phyloP scores from a whole-genome alignment of 2,329 filamentous ascomycete species.

The Rutstroemia sp. region DNA sequence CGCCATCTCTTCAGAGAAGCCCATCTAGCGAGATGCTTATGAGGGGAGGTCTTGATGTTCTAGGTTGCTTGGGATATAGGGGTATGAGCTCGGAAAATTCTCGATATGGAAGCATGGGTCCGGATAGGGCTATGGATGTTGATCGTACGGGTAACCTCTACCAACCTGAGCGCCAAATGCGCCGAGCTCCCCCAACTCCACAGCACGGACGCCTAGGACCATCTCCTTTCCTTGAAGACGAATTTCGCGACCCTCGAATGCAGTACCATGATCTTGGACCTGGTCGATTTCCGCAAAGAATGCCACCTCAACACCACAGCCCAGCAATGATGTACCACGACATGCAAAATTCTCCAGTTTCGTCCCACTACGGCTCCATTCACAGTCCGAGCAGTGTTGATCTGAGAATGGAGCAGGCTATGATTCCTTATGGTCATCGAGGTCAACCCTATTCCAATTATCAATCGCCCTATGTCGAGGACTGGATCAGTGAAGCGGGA shows the following conservation, averaged over 20 bases:
- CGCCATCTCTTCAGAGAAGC: background rate
- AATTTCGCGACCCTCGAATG: background rate
- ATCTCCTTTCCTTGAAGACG: background rate
- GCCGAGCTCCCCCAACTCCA: background rate
- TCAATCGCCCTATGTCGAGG: constrained; percentile 6
- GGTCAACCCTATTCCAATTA: background rate
- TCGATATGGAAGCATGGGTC: background rate
- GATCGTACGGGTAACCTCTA: background rate
- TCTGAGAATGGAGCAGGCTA: background rate
- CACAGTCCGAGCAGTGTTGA: background rate
- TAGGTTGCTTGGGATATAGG: background rate
- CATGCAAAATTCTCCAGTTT: background rate
- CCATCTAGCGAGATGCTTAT: background rate
- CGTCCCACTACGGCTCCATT: constrained; percentile 3
- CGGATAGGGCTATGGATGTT: background rate
- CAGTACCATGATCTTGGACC: constrained; percentile 3
- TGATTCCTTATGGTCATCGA: background rate
- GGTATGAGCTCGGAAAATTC: background rate
- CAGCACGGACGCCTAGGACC: background rate
- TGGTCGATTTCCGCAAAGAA: background rate
- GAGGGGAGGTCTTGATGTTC: background rate
- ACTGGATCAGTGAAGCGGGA: constrained; percentile 3
- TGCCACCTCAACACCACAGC: background rate
- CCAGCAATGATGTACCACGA: constrained; percentile 2
- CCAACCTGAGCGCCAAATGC: background rate